A percentile compares a stretch with the other conserved stretches of the same genome.
Evolutionary conservation across 768 basidiomycete species (phyloP).

Genomic region (Pleurotus cornucopiae): DNA sequence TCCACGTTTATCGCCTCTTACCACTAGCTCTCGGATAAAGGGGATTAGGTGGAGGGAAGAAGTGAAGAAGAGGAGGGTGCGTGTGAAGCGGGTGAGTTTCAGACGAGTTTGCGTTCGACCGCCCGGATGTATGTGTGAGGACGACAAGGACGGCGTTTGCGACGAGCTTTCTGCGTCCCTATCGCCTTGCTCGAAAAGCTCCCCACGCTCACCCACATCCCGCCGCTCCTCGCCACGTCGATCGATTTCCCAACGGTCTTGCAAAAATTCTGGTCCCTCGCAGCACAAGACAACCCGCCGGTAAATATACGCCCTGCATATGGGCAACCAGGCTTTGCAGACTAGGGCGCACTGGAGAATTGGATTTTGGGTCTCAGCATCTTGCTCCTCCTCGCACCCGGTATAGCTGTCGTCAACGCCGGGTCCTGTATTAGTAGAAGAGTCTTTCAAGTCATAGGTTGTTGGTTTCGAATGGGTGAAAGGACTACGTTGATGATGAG

Average conservation of each 20-base stretch:
- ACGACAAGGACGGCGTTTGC: no score
- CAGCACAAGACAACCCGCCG: not conserved
- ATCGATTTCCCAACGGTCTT: not conserved
- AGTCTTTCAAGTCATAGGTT: not conserved
- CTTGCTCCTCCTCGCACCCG: no score
- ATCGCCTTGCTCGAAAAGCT: not conserved
- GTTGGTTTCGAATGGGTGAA: no score
- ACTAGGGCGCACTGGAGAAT: slow-evolving; percentile 8
- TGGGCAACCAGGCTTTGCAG: slow-evolving; percentile 6
- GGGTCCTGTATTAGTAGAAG: not conserved
- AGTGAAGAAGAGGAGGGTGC: not conserved
- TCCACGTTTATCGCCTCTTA: not conserved
- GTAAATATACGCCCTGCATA: slow-evolving; percentile 4
- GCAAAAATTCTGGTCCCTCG: no score
- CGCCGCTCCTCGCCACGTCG: not conserved
- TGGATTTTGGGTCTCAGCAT: not conserved
- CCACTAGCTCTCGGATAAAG: not conserved
- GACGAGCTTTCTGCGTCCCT: not conserved
- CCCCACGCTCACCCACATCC: not conserved
- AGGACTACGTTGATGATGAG: no score
- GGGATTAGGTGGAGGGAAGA: not conserved
- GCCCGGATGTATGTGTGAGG: no score
- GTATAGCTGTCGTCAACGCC: no score
- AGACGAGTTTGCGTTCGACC: no score
- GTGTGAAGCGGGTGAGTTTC: no score